These are phyloP conservation scores for Botrytis byssoidea DNA, from an alignment of 2,329 filamentous ascomycete species.

Conservation along the genomic window DNA sequence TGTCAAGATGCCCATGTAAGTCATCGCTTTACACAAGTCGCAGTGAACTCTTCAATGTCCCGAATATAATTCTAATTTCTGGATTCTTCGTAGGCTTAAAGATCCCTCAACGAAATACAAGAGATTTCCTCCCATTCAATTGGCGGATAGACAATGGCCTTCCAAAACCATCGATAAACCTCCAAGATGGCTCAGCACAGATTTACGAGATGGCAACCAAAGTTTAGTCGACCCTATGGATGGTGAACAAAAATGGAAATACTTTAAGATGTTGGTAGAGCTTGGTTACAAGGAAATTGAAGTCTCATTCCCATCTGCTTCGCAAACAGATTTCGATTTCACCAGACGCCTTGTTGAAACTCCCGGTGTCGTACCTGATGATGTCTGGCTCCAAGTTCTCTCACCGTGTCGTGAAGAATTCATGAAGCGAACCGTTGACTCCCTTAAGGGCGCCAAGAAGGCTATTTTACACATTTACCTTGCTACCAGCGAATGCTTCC, in stretches of 20 bases:
- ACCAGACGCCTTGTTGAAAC: slow-evolving; percentile 83
- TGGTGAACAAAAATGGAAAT: slow-evolving; percentile 90
- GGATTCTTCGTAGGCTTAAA: slow-evolving; percentile 56
- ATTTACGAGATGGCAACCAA: slow-evolving; percentile 91
- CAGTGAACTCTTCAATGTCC: slow-evolving; percentile 7
- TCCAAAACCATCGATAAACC: slow-evolving; percentile 68
- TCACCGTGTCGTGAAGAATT: slow-evolving; percentile 90
- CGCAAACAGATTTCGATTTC: slow-evolving; percentile 95
- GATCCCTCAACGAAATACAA: slow-evolving; percentile 77
- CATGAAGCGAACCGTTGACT: slow-evolving; percentile 85
- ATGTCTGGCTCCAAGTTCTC: slow-evolving; percentile 89
- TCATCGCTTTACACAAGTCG: not conserved
- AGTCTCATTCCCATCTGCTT: slow-evolving; percentile 91
- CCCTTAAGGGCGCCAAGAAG: slow-evolving; percentile 85
- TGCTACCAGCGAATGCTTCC: slow-evolving; percentile 94
- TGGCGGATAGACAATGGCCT: slow-evolving; percentile 49
- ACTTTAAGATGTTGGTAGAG: slow-evolving; percentile 91
- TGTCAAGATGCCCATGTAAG: slow-evolving; percentile 31
- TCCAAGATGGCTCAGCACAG: slow-evolving; percentile 86
- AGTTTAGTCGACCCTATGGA: slow-evolving; percentile 93
- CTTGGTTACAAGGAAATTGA: slow-evolving; percentile 98
- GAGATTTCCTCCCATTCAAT: slow-evolving; percentile 60
- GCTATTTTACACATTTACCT: slow-evolving; percentile 95
- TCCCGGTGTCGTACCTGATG: slow-evolving; percentile 77
- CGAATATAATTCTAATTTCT: not conserved